Evolutionary conservation across 192 early-diverging fungal genomes (phyloP), one percentile per base, ranked within the genome.

Genomic region (Dissophora globulifera): DNA sequence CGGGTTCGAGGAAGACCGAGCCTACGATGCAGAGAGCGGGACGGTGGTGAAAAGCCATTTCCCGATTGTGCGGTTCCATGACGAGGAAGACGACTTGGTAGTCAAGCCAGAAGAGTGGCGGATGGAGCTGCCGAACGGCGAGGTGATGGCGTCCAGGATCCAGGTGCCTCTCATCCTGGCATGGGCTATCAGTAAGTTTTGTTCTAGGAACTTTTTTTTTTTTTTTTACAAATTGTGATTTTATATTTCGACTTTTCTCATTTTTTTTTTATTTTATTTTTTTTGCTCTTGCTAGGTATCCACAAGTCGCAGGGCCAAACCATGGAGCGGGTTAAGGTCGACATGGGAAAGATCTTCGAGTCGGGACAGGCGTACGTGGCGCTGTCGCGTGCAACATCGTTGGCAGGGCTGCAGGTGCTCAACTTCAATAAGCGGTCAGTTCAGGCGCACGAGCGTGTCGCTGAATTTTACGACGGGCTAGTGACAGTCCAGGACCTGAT

Each of bases 301-400:
- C 94, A 95, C 70, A 95, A 95, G 70, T 90, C 89, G 43, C 94
- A 95, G 62, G 94, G 94, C 0, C 93, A 94, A 78, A 93, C 94
- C 11, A 85, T 95, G 38, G 90, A 93, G 30, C 80, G 89, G 10
- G 79, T 93, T 25, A 72, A 86, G 27, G 91, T 95, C 22, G 91
- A 95, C 69, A 79, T 95, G 57, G 82, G 86, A 25, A 82, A 85
- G 41, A 83, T 90, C 40, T 78, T 69, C 58, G 76, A 78, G 23
- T 62, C 48, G 20, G 83, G 93, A 0, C 90, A 92, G 69, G 91
- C 91, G 8, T 95, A 95, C 64, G 93, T 95, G 19, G 93, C 93
- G 0, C 69, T 95, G 26, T 92, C 90, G 20, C 79, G 93, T 6
- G 93, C 92, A 0, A 90, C 91, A 0, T 81, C 68, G 31, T 70